Evolutionary conservation across 345 rosid genomes (phyloP), one percentile per base, ranked within the genome.

Genomic region (Punica granatum): DNA sequence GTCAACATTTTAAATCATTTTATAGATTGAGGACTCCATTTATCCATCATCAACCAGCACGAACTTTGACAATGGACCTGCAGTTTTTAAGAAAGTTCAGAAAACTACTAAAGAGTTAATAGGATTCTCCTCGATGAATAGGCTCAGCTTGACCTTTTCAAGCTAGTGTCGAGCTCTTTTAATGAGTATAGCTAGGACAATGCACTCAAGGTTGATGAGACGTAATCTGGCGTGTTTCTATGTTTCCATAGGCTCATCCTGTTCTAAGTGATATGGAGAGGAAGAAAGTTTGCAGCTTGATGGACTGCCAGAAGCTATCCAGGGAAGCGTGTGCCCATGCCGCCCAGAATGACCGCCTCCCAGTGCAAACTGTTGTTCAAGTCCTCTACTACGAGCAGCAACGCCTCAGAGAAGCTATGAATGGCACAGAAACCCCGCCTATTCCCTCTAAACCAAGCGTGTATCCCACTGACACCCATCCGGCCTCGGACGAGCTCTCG

Each of bases 321-420:
- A 53, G 98, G 51, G 96, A 89, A 75, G 97, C 96, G 3, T 90
- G 97, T 64, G 98, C 98, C 19, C 98, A 93, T 23, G 98, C 97
- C 9, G 94, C 98, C 31, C 92, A 86, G 63, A 93, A 93, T 14
- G 90, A 90, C 67, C 80, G 95, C 72, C 95, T 93, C 35, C 97
- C 96, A 0, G 95, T 89, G 63, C 97, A 93, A 35, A 90, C 96
- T 1, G 90, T 90, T 42, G 98, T 93, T 70, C 97, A 90, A 74
- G 98, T 93, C 33, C 98, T 90, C 64, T 89, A 89, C 82, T 78
- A 89, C 49, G 96, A 93, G 77, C 98, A 90, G 71, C 96, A 89
- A 66, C 92, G 97, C 61, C 74, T 93, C 30, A 80, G 91, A 23
- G 95, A 90, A 64, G 85, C 75, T 60, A 86, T 83, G 76, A 80